Evolutionary conservation across 495 filamentous ascomycete species (phyloP).

Genomic region (Paragyromitra xinjiangensis): DNA sequence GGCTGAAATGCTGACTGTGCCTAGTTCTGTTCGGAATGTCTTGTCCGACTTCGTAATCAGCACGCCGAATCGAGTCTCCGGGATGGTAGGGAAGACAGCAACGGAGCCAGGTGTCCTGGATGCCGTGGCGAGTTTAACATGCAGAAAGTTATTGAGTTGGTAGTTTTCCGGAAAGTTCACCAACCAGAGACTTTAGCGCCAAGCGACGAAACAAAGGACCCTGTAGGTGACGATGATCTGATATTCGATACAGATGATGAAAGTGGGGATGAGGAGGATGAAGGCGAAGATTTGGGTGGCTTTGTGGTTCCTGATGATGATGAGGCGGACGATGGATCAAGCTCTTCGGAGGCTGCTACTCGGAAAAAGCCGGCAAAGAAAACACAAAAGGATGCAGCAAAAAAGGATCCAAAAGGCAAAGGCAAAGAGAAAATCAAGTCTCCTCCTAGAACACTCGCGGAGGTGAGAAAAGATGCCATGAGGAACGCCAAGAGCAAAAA

Average conservation of each 20-base stretch:
- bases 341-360: constrained; percentile 33
- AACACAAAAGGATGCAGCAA: constrained; percentile 45
- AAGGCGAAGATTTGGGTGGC: constrained; percentile 62
- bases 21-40: constrained; percentile 76
- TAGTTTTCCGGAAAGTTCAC: constrained; percentile 78
- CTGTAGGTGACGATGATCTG: constrained; percentile 54
- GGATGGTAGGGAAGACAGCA: constrained; percentile 67
- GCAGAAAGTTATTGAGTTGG: constrained; percentile 75
- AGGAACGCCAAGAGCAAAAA: constrained; percentile 70
- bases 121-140: constrained; percentile 73
- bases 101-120: constrained; percentile 73
- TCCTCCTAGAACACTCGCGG: constrained; percentile 64
- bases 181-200: constrained; percentile 62
- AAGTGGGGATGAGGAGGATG: constrained; percentile 58
- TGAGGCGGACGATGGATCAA: constrained; percentile 46
- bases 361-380: constrained; percentile 47
- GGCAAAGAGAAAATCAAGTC: constrained; percentile 62
- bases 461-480: constrained; percentile 71
- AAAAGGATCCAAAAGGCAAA: constrained; percentile 60
- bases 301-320: constrained; percentile 68
- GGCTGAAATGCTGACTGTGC: constrained; percentile 17
- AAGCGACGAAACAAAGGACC: constrained; percentile 45
- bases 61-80: constrained; percentile 62
- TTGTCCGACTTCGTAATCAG: constrained; percentile 74
- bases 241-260: constrained; percentile 57